These are phyloP conservation scores for Spiraea crenata DNA, from an alignment of 331 rosid species.

Conservation along the genomic window DNA sequence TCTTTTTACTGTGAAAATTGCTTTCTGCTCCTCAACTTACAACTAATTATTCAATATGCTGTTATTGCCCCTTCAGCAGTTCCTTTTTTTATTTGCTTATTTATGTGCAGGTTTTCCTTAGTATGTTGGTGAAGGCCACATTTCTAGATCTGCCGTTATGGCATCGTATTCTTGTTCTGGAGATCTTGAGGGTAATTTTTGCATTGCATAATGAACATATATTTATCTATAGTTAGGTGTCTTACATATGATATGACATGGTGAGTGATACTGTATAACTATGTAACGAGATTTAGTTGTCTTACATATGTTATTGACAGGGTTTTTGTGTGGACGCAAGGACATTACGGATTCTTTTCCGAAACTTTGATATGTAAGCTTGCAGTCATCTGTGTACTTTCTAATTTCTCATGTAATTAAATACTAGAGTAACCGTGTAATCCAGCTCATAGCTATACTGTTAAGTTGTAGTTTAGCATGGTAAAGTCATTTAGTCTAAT, in stretches of 20 bases:
- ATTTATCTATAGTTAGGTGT: not conserved
- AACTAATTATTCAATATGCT: constrained; percentile 5
- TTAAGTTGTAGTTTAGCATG: not conserved
- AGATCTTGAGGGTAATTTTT: constrained; percentile 84
- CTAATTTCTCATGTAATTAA: not conserved
- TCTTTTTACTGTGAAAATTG: not conserved
- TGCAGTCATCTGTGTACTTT: constrained; percentile 4
- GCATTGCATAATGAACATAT: constrained; percentile 9
- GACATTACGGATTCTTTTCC: constrained; percentile 81
- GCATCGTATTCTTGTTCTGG: constrained; percentile 99
- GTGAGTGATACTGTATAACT: constrained; percentile 11
- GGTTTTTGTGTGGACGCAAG: constrained; percentile 96
- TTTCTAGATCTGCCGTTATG: constrained; percentile 95
- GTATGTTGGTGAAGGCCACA: constrained; percentile 91
- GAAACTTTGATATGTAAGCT: constrained; percentile 89
- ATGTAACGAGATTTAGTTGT: not conserved
- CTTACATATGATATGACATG: constrained; percentile 26
- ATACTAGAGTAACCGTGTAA: not conserved
- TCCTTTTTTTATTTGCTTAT: constrained; percentile 3
- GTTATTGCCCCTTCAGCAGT: not conserved
- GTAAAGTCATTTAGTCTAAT: not conserved
- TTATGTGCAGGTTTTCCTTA: constrained; percentile 82
- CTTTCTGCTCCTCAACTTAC: not conserved
- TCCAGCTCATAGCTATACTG: too few species aligned
- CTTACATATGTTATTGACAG: constrained; percentile 32